Evolutionary conservation across 2,329 filamentous ascomycete species (phyloP), one percentile per base, ranked within the genome.

Genomic region (Fusarium sp.): DNA sequence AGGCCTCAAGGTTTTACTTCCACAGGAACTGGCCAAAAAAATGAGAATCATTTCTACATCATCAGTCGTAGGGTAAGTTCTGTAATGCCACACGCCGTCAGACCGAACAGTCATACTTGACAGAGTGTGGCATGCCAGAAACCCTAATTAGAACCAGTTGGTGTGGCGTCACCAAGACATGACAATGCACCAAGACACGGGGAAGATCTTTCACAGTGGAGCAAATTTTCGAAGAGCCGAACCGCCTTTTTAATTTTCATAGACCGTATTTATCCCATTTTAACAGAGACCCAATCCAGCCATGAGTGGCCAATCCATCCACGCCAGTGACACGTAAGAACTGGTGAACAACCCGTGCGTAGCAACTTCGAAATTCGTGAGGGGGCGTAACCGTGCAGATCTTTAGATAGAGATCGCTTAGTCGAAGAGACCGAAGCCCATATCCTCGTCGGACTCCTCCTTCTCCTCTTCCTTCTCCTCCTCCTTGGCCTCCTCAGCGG

Each of bases 401-500:
- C 72, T 72, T 72, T 74, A 58, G 51, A 65, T 67, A 74, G 72
- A 72, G 76, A 79, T 72, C 81, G 85, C 84, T 94, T 92, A 92
- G 86, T 92, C 90, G 89, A 92, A 92, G 78, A 93, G 91, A 89
- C 91, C 91, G 88, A 93, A 92, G 81, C 91, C 90, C 90, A 92
- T 92, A 83, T 92, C 91, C 85, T 92, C 92, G 86, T 92, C 90
- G 85, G 90, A 92, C 88, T 92, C 82, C 79, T 97, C 97, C 90
- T 96, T 95, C 90, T 96, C 94, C 80, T 90, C 89, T 85, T 91
- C 86, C 94, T 88, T 94, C 96, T 94, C 90, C 90, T 96, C 94
- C 84, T 94, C 92, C 87, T 92, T 91, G 82, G 89, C 88, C 85
- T 91, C 90, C 82, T 89, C 89, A 78, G 90, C 90, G 79, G 87